Conservation (phyloP, 2,329 filamentous ascomycete species). For the Apiospora sp. region DNA sequence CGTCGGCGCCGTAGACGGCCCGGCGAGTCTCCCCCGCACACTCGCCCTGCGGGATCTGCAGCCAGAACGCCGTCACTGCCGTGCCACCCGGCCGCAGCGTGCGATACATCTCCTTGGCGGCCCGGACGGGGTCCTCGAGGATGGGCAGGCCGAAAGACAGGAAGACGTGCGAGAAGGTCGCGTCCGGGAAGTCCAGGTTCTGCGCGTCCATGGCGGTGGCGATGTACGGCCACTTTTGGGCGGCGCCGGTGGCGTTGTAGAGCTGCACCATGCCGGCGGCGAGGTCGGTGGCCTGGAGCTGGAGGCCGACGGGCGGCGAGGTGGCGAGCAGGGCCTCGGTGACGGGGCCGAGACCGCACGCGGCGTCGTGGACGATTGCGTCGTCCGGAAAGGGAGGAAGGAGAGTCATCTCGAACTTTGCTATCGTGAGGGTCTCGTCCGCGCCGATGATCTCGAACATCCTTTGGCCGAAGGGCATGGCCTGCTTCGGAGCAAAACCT, state of each 20-base stretch:
- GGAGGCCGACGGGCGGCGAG: conserved; percentile 16
- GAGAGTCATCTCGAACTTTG: conserved; percentile 28
- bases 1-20: conserved; percentile 31
- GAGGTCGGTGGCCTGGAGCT: conserved; percentile 28
- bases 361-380: conserved; percentile 30
- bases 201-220: conserved; percentile 33
- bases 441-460: conserved; percentile 26
- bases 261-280: conserved; percentile 29
- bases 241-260: conserved; percentile 31
- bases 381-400: conserved; percentile 27
- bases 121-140: conserved; percentile 31
- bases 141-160: conserved; percentile 34
- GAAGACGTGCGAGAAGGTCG: conserved; percentile 32
- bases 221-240: conserved; percentile 28
- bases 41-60: conserved; percentile 33
- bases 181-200: conserved; percentile 31
- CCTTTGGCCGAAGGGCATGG: conserved; percentile 21
- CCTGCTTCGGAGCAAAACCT: conserved; percentile 16
- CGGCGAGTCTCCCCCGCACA: conserved; percentile 30
- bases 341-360: conserved; percentile 30
- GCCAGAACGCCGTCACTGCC: conserved; percentile 34
- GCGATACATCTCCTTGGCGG: conserved; percentile 31
- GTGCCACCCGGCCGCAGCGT: conserved; percentile 33
- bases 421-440: conserved; percentile 25
- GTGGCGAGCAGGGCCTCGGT: conserved; percentile 27